These are phyloP conservation scores for Blastobotrys raffinosifermentans DNA, from an alignment of 1,139 yeast genomes.

Conservation along the genomic window DNA sequence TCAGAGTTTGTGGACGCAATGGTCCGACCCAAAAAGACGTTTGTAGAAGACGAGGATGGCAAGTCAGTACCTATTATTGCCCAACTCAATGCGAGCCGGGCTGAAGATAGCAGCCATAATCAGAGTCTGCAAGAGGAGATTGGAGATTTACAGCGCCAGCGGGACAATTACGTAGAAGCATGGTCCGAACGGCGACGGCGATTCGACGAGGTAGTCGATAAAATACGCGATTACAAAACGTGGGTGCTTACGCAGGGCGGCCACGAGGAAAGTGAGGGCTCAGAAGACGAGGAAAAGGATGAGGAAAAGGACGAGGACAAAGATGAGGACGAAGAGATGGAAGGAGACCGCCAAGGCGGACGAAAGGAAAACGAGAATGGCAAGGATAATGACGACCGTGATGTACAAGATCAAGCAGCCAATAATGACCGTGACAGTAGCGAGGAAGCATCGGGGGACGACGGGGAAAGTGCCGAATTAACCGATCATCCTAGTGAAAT, in stretches of 20 bases:
- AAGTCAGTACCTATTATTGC: slow-evolving; percentile 19
- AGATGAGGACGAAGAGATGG: slow-evolving; percentile 13
- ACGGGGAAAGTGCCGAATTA: too few species aligned
- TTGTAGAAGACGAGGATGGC: slow-evolving; percentile 12
- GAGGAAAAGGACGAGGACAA: slow-evolving; percentile 11
- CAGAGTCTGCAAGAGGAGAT: slow-evolving; percentile 25
- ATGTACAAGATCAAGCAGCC: not conserved
- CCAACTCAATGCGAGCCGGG: slow-evolving; percentile 22
- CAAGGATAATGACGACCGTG: slow-evolving; percentile 5
- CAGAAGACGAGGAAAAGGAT: slow-evolving; percentile 3
- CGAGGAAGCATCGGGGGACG: too few species aligned
- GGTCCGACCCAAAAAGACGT: slow-evolving; percentile 23
- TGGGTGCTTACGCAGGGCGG: slow-evolving; percentile 13
- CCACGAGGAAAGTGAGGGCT: slow-evolving; percentile 1
- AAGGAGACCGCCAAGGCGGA: slow-evolving; percentile 9
- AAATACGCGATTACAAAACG: slow-evolving; percentile 21
- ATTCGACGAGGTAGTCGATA: slow-evolving; percentile 22
- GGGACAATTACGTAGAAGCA: slow-evolving; percentile 16
- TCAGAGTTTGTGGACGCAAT: slow-evolving; percentile 24
- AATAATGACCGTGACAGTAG: too few species aligned
- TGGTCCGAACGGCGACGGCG: slow-evolving; percentile 25
- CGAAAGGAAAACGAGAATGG: not conserved
- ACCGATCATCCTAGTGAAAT: too few species aligned
- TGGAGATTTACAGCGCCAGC: slow-evolving; percentile 23
- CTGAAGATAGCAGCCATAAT: slow-evolving; percentile 20